Percentiles rank a stretch among this genome's conserved stretches.
These are phyloP conservation scores for Podaxis rugospora DNA, from an alignment of 768 basidiomycete species.

Conservation along the genomic window DNA sequence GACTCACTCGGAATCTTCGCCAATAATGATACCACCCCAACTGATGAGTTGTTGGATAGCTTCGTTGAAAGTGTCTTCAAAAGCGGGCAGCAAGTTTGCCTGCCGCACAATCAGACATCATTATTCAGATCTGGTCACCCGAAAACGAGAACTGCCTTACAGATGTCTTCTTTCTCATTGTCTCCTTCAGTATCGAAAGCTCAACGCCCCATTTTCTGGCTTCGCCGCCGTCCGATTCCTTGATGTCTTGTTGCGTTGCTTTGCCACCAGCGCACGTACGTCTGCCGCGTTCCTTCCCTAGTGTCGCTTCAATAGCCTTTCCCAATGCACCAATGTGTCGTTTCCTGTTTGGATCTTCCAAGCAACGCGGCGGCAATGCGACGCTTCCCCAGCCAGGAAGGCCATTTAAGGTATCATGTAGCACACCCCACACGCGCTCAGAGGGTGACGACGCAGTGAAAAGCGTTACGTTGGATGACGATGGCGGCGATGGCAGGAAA, in stretches of 20 bases:
- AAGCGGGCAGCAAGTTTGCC: conserved; percentile 51
- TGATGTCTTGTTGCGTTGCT: conserved; percentile 18
- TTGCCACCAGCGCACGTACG: conserved; percentile 58
- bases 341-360: conserved; percentile 75
- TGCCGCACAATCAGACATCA: conserved; percentile 22
- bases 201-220: conserved; percentile 76
- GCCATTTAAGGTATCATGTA: conserved; percentile 54
- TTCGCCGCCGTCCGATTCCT: conserved; percentile 56
- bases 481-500: conserved; percentile 37
- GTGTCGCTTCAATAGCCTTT: conserved; percentile 60
- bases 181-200: conserved; percentile 50
- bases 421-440: conserved; percentile 40
- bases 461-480: conserved; percentile 30
- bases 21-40: conserved; percentile 70
- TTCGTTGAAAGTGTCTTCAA: conserved; percentile 73
- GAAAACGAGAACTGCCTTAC: conserved; percentile 31
- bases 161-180: conserved; percentile 52
- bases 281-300: conserved; percentile 60
- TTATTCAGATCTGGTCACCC: neutral
- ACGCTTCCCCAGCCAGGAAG: conserved; percentile 75
- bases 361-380: conserved; percentile 70
- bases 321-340: conserved; percentile 70
- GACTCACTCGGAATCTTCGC: conserved; percentile 61
- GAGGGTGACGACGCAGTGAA: conserved; percentile 36
- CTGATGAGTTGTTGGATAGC: conserved; percentile 73